These are phyloP conservation scores for Phytophthora quininea DNA, from an alignment of 352 stramenopile species.

Conservation along the genomic window DNA sequence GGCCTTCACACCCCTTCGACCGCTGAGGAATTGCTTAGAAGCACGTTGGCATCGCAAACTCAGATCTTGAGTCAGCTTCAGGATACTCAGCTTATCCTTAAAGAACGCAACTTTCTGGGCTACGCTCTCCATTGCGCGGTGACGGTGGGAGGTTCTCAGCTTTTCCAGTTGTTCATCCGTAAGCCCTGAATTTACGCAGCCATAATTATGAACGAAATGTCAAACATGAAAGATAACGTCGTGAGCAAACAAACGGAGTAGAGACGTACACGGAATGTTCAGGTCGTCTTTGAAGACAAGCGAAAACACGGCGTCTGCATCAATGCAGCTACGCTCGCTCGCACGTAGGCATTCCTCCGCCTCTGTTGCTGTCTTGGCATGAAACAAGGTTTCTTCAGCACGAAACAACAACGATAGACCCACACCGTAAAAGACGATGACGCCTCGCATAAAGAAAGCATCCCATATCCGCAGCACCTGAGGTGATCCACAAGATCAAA, in stretches of 20 bases:
- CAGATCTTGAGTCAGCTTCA: constrained; percentile 61
- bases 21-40: constrained; percentile 42
- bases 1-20: constrained; percentile 21
- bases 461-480: constrained; percentile 83
- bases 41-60: constrained; percentile 39
- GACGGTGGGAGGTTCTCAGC: constrained; percentile 52
- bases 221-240: background rate
- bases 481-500: background rate
- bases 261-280: constrained; percentile 69
- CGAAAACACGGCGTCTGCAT: constrained; percentile 75
- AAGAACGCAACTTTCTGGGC: constrained; percentile 50
- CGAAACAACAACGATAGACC: constrained; percentile 72
- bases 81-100: constrained; percentile 59
- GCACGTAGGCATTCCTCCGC: constrained; percentile 55
- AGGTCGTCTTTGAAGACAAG: constrained; percentile 82
- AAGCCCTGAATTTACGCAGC: constrained; percentile 43
- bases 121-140: constrained; percentile 60
- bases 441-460: constrained; percentile 73
- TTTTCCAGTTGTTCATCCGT: constrained; percentile 71
- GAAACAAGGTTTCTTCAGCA: constrained; percentile 71
- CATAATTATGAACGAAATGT: background rate
- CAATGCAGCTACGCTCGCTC: constrained; percentile 68
- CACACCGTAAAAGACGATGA: constrained; percentile 75
- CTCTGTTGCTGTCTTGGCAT: constrained; percentile 56
- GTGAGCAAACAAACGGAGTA: background rate